phyloP scores from a whole-genome alignment of 805 yeast genomes.

The Tetrapisispora nanseiensis region DNA sequence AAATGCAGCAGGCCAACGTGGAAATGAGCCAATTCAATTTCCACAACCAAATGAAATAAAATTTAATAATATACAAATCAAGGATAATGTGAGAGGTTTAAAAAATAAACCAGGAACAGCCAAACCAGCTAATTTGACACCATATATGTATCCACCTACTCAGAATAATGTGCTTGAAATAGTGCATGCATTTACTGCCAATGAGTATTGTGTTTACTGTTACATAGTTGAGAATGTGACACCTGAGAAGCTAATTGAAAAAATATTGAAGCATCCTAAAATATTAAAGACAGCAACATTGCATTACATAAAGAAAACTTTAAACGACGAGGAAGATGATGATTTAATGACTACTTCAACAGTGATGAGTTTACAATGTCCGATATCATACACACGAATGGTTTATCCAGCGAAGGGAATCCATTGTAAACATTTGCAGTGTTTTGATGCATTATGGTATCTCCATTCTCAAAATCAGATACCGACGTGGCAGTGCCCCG shows the following conservation, averaged over 20 bases:
- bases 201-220: constrained; percentile 41
- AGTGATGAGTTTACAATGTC: constrained; percentile 63
- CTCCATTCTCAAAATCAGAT: constrained; percentile 67
- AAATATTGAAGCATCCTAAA: constrained; percentile 38
- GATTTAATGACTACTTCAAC: constrained; percentile 61
- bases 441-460: constrained; percentile 76
- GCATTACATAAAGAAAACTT: constrained; percentile 33
- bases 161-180: constrained; percentile 38
- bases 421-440: constrained; percentile 70
- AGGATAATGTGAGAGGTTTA: constrained; percentile 58
- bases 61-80: constrained; percentile 43
- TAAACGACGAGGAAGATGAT: constrained; percentile 50
- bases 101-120: constrained; percentile 72
- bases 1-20: constrained; percentile 23
- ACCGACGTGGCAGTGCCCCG: constrained; percentile 83
- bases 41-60: constrained; percentile 65
- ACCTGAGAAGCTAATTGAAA: constrained; percentile 33
- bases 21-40: constrained; percentile 51
- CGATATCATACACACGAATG: constrained; percentile 64
- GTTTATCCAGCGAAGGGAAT: constrained; percentile 60
- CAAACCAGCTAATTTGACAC: constrained; percentile 71
- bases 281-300: constrained; percentile 45
- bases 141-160: constrained; percentile 28
- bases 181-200: constrained; percentile 48
- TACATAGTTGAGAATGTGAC: constrained; percentile 46